Evolutionary conservation across 2,329 filamentous ascomycete species (phyloP), one percentile per base, ranked within the genome.

Genomic region (Cadophora malorum): DNA sequence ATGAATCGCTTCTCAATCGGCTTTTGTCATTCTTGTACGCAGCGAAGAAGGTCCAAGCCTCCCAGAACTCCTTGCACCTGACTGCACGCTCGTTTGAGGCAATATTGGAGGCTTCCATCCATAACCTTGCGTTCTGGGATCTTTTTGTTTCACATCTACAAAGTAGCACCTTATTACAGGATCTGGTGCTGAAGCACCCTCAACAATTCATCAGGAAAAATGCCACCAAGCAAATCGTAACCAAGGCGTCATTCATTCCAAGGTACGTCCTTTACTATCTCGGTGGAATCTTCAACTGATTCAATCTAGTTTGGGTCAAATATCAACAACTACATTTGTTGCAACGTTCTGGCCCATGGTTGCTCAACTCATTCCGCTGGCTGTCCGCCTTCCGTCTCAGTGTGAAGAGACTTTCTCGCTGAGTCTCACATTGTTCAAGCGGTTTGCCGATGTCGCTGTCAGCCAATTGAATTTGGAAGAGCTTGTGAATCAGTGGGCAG

Each of bases 321-420:
- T 80, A 14, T 74, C 74, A 10, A 74, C 80, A 3, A 69, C 77
- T 3, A 79, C 80, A 14, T 82, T 85, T 64, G 79, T 80, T 16
- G 76, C 79, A 19, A 79, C 83, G 41, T 83, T 86, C 68, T 86
- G 84, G 84, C 81, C 83, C 8, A 71, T 77, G 52, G 60, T 78
- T 53, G 67, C 65, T 38, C 64, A 52, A 4, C 66, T 79, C 23
- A 73, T 79, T 52, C 69, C 73, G 8, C 47, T 71, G 23, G 73
- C 74, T 31, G 60, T 69, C 14, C 9, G 52, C 12, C 64, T 69
- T 16, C 73, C 74, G 21, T 55, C 72, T 21, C 69, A 77, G 28
- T 76, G 76, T 55, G 76, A 78, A 50, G 76, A 79, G 63, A 70
- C 69, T 10, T 76, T 88, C 63, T 70, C 72, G 2, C 71, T 86